Evolutionary conservation across 306 rosid genomes (phyloP), one percentile per base, ranked within the genome.

Genomic region (Datisca glomerata): DNA sequence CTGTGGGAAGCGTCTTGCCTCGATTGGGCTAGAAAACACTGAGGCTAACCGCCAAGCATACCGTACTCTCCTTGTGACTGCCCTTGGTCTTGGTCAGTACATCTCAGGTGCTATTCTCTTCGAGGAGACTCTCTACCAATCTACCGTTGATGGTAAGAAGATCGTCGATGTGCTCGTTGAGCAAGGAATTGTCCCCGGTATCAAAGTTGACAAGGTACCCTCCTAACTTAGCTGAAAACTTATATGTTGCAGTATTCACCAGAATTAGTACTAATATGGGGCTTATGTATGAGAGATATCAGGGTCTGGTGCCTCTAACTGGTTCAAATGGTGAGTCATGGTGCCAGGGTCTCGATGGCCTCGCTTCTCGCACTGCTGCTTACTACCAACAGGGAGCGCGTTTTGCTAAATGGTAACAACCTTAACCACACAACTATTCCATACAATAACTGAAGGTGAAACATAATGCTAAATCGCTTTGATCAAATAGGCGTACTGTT

Each of bases 311-410:
- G 49, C 93, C 95, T 7, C 65, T 85, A 4, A 47, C 53, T 41
- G 95, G 95, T 63, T 85, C 93, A 36, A 85, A 85, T 43, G 49
- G 74, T 20, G 95, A 85, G 71, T 85, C 93, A 16, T 85, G 95
- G 95, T 85, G 95, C 76, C 95, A 85, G 76, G 95, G 95, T 57
- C 81, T 84, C 6, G 95, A 84, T n/a, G 95, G 95, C 29, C 86
- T 84, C 33, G 78, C 93, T 44, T 79, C 95, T 43, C 95, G 93
- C 39, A 37, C 93, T 3, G 92, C 95, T 60, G 93, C 95, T 22
- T 84, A 79, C 93, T 79, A 79, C 66, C 74, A 79, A 59, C 94
- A 85, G 41, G 96, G 96, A 22, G 96, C 96, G 63, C 96, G 96
- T 60, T 85, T 85, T 8, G 96, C 96, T 71, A 80, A 85, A 76